These are phyloP conservation scores for Phytophthora fragariae DNA, from an alignment of 352 stramenopile genomes.

Conservation along the genomic window DNA sequence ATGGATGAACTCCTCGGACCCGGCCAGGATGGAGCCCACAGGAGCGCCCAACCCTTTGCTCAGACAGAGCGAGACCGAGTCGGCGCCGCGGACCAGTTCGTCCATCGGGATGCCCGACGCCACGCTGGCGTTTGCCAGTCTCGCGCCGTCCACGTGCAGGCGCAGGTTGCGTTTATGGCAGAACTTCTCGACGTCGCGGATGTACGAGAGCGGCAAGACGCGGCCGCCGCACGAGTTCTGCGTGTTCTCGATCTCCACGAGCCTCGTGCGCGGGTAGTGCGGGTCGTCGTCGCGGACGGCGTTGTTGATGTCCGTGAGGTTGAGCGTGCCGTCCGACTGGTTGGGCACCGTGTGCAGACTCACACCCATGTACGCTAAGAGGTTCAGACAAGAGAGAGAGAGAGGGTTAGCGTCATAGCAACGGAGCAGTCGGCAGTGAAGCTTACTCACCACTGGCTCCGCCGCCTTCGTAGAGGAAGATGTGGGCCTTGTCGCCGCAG, in stretches of 20 bases:
- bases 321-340: slow-evolving; percentile 84
- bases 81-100: slow-evolving; percentile 82
- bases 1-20: slow-evolving; percentile 89
- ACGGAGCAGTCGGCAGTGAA: not conserved
- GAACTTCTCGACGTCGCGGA: slow-evolving; percentile 78
- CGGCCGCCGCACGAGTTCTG: slow-evolving; percentile 97
- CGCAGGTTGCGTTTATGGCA: slow-evolving; percentile 82
- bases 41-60: slow-evolving; percentile 97
- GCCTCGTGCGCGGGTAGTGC: slow-evolving; percentile 84
- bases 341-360: slow-evolving; percentile 90
- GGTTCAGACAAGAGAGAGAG: slow-evolving; percentile 3
- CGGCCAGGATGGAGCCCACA: slow-evolving; percentile 94
- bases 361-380: slow-evolving; percentile 89
- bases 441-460: slow-evolving; percentile 76
- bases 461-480: slow-evolving; percentile 97
- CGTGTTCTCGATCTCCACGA: slow-evolving; percentile 98
- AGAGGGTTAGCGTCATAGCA: slow-evolving; percentile 1
- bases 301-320: slow-evolving; percentile 80
- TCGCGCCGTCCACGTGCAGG: slow-evolving; percentile 96
- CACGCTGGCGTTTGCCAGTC: slow-evolving; percentile 96
- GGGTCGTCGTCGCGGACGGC: slow-evolving; percentile 82
- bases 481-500: slow-evolving; percentile 94
- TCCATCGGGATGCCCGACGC: slow-evolving; percentile 70
- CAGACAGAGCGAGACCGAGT: slow-evolving; percentile 96
- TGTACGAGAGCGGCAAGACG: slow-evolving; percentile 87